Conservation (phyloP, 2,329 filamentous ascomycete species). For the Botrytis elliptica region DNA sequence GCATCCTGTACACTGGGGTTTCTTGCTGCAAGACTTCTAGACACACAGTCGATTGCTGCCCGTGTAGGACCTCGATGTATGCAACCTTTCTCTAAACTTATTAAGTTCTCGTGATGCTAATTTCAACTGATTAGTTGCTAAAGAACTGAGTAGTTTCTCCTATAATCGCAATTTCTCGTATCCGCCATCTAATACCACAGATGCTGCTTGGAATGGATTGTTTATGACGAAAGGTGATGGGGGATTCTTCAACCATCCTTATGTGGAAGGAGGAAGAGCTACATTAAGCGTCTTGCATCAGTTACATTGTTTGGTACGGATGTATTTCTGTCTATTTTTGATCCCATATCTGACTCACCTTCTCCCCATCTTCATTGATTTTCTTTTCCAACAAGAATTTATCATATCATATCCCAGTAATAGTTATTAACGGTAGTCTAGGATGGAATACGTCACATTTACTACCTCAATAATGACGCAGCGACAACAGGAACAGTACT, state of each 20-base stretch:
- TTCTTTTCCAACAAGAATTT: background rate
- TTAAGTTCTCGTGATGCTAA: background rate
- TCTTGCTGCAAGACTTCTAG: background rate
- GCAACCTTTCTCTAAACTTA: too few species aligned
- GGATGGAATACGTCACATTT: slow-evolving; percentile 1
- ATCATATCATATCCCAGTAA: background rate
- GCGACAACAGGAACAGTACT: background rate
- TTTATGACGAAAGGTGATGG: background rate
- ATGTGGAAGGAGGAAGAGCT: background rate
- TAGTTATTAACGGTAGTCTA: background rate
- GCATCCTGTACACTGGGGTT: background rate
- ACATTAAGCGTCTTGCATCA: slow-evolving; percentile 16
- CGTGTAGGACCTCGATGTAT: background rate
- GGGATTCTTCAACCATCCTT: slow-evolving; percentile 10
- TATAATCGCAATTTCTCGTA: slow-evolving; percentile 15
- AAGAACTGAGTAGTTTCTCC: background rate
- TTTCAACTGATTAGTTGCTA: background rate
- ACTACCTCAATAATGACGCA: background rate
- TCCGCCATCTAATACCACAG: background rate
- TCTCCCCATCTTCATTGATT: background rate
- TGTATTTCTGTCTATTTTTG: background rate
- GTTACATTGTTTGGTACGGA: slow-evolving; percentile 10
- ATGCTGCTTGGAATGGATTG: slow-evolving; percentile 6
- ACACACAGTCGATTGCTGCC: background rate
- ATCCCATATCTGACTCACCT: rapidly evolving